Evolutionary conservation across 305 asterid species (phyloP), one percentile per base, ranked within the genome.

Genomic region (Withania somnifera): DNA sequence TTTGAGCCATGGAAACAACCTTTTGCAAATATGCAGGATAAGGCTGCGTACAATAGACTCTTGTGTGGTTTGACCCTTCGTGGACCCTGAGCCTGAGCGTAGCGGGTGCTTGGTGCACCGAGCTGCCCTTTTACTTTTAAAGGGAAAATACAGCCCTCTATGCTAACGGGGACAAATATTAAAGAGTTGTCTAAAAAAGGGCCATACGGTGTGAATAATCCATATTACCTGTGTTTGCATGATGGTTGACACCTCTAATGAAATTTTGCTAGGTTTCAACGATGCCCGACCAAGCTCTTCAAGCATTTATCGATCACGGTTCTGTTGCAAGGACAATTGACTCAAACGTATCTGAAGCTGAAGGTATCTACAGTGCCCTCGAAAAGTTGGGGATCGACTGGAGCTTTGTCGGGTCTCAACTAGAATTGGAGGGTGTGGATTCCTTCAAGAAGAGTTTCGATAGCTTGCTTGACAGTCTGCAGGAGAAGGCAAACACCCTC

Each of bases 201-300:
- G 1, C 30, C 14, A 63, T 11, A 22, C 3, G 0, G n/a, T 63
- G 11, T 0, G 11, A 69, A 71, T 42, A 13, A 24, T 71, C 38
- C 14, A 3, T 78, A 57, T 57, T 26, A 34, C 73, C 8, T 60
- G 30, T 60, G 42, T 26, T 40, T 78, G 61, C 54, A n/a, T 67
- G 66, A 66, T n/a, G 50, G 54, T 30, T 34, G 64, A 67, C 68
- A n/a, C n/a, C 36, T 68, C 36, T 77, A 38, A 51, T 75, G 14
- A 67, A 83, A 2, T 38, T 63, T n/a, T 51, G 66, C 22, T 66
- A 96, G 99, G 99, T 96, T 71, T 94, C 98, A 6, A 96, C 99
- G 51, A 96, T 96, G 99, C 99, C 99, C 4, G 99, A 96, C 83
- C 98, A 94, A 87, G 99, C 99, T 22, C 98, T 96, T 54, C 91